Evolutionary conservation across 139 green algal species (phyloP), one percentile per base, ranked within the genome.

Genomic region (Auxenochlorella protothecoides): DNA sequence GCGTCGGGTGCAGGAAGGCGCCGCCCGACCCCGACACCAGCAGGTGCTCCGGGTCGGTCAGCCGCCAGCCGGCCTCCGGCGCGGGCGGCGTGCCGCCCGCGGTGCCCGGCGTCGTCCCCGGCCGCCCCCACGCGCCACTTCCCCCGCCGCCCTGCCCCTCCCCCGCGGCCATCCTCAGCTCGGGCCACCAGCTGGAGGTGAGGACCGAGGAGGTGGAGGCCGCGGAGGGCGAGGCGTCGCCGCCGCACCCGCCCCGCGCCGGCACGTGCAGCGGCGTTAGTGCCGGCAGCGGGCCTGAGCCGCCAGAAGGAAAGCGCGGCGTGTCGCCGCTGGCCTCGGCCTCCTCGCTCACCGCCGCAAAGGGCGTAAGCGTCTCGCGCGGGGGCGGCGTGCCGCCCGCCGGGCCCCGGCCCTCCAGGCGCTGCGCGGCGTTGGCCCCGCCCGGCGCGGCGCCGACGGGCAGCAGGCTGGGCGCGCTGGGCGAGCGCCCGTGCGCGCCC

Each of bases 1-100:
- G 90, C 2, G 91, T 96, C 52, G 91, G 91, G 85, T 96, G 91
- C 72, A 92, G 71, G 74, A 96, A 96, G 16, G 85, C 91, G 27
- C 91, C 91, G 7, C 91, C 91, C 13, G 73, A 57, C 53, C 91
- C 91, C 54, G 86, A 86, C 13, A 90, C 83, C 7, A 96, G 85
- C 59, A 96, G 79, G 72, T 96, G 91, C 80, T 96, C 85, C 2
- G 90, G 89, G 75, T 95, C 89, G 15, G 66, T 77, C 8, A 83
- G 65, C 4, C 52, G 52, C 78, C 78, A 72, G 71, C 69, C 15
- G 51, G 74, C 57, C 57, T 62, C 68, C 84, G 78, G 71, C n/a
- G 27, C 27, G 27, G 27, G 27, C 27, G 27, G 27, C 27, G 27
- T 44, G 27, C 27, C 27, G 27, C 27, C 27, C 27, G 27, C 27